These are phyloP conservation scores for Stipa capillata DNA, from an alignment of 176 grass and related monocot species.

Conservation along the genomic window DNA sequence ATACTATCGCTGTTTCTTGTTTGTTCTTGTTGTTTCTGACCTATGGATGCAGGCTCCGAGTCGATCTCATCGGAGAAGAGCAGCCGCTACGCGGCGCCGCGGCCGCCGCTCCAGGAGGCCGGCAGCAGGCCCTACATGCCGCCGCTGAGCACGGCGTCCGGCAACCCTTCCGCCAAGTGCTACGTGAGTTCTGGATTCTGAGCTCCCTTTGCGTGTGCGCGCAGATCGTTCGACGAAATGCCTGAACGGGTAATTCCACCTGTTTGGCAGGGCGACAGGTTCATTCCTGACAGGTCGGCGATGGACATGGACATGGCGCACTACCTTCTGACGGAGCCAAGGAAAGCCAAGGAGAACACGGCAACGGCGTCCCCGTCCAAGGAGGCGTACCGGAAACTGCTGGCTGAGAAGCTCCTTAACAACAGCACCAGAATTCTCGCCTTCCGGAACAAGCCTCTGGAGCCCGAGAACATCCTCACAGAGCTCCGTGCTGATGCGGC, in stretches of 20 bases:
- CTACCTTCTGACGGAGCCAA: constrained; percentile 54
- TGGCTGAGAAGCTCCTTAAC: constrained; percentile 49
- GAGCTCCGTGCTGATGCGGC: constrained; percentile 23
- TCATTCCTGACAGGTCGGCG: constrained; percentile 41
- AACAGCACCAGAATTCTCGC: constrained; percentile 52
- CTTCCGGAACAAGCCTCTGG: constrained; percentile 45
- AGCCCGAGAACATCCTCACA: constrained; percentile 13
- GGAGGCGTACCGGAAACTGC: constrained; percentile 43
- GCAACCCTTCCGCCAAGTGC: constrained; percentile 25
- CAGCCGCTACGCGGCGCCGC: not conserved
- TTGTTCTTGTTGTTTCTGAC: not conserved
- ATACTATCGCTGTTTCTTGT: not conserved
- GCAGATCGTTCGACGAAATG: constrained; percentile 9
- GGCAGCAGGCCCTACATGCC: constrained; percentile 49
- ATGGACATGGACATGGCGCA: constrained; percentile 66
- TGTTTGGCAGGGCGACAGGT: constrained; percentile 55
- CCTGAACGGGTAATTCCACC: not conserved
- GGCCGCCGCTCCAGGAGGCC: constrained; percentile 28
- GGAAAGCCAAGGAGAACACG: constrained; percentile 41
- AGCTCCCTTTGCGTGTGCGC: not conserved
- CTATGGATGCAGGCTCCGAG: constrained; percentile 42
- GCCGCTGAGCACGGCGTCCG: constrained; percentile 19
- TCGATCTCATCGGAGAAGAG: constrained; percentile 31
- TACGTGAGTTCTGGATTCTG: constrained; percentile 14
- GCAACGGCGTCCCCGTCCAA: constrained; percentile 19